Conservation (phyloP, 139 green algal genomes). For the Picochlorum sp. region DNA sequence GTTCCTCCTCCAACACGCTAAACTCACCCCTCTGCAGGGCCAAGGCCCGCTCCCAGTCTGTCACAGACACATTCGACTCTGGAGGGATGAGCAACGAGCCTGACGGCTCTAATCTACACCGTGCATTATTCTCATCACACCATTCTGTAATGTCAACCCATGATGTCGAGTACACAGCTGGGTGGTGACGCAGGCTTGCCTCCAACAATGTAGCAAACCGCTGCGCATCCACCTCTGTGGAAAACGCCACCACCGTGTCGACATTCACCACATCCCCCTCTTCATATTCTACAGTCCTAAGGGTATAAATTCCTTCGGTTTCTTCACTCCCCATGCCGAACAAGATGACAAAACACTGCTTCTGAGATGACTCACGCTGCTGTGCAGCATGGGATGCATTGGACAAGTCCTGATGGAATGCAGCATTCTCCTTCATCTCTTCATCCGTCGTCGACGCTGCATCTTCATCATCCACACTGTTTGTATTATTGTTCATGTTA, state of each 20-base stretch:
- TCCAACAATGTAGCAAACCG: constrained; percentile 62
- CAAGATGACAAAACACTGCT: constrained; percentile 54
- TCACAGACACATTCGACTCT: constrained; percentile 68
- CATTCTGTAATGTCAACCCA: constrained; percentile 64
- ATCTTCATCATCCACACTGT: too few relatives aligned
- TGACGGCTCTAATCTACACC: constrained; percentile 57
- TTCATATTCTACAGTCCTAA: constrained; percentile 31
- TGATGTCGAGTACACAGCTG: constrained; percentile 56
- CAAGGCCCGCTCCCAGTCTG: constrained; percentile 76
- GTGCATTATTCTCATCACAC: constrained; percentile 58
- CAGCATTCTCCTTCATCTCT: background rate
- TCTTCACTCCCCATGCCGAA: constrained; percentile 64
- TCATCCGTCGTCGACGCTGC: background rate
- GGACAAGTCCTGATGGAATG: background rate
- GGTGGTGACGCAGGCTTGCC: constrained; percentile 63
- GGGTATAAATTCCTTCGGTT: constrained; percentile 78
- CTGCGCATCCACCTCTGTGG: constrained; percentile 56
- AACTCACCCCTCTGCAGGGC: constrained; percentile 42
- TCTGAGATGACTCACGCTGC: background rate
- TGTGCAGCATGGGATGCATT: background rate
- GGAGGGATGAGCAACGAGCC: constrained; percentile 67
- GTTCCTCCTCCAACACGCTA: constrained; percentile 30
- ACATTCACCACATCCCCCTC: constrained; percentile 46
- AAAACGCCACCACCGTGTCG: constrained; percentile 83
- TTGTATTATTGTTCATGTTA: too few relatives aligned